These are phyloP conservation scores for Ceratocystis alfenasii DNA, from an alignment of 2,329 filamentous ascomycete species.

Conservation along the genomic window DNA sequence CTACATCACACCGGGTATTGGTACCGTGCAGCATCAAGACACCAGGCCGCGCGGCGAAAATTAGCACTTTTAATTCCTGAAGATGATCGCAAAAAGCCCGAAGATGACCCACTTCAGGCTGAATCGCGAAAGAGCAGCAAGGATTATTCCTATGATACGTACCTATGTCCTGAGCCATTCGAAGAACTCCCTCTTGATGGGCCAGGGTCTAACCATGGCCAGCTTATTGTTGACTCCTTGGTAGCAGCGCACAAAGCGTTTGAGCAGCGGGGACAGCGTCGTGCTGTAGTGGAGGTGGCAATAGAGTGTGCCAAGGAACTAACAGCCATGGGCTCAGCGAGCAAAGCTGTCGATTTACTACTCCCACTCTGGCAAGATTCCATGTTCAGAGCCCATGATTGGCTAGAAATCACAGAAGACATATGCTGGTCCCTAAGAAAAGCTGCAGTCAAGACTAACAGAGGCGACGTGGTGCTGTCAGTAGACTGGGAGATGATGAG, in stretches of 20 bases:
- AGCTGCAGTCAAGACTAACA: slow-evolving; percentile 41
- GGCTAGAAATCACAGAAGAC: slow-evolving; percentile 48
- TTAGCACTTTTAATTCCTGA: slow-evolving; percentile 47
- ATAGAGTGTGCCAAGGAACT: slow-evolving; percentile 48
- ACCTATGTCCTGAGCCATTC: slow-evolving; percentile 52
- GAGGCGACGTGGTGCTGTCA: slow-evolving; percentile 45
- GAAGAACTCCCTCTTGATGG: slow-evolving; percentile 41
- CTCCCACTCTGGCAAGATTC: slow-evolving; percentile 46
- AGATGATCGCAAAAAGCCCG: slow-evolving; percentile 44
- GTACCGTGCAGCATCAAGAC: slow-evolving; percentile 49
- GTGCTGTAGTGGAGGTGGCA: slow-evolving; percentile 44
- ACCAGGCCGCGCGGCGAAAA: slow-evolving; percentile 41
- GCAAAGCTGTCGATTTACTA: slow-evolving; percentile 42
- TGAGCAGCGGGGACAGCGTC: slow-evolving; percentile 40
- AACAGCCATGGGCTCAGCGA: slow-evolving; percentile 39
- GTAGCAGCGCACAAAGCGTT: slow-evolving; percentile 43
- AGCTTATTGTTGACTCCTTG: slow-evolving; percentile 43
- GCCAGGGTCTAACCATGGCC: slow-evolving; percentile 42
- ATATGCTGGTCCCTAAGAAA: slow-evolving; percentile 49
- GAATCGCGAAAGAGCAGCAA: slow-evolving; percentile 34
- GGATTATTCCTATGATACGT: slow-evolving; percentile 50
- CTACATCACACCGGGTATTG: slow-evolving; percentile 58
- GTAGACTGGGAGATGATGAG: slow-evolving; percentile 56
- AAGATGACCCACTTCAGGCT: slow-evolving; percentile 34
- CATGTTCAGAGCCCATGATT: slow-evolving; percentile 46